These are phyloP conservation scores for Hymenoscyphus fraxineus DNA, from an alignment of 2,329 filamentous ascomycete genomes.

Conservation along the genomic window DNA sequence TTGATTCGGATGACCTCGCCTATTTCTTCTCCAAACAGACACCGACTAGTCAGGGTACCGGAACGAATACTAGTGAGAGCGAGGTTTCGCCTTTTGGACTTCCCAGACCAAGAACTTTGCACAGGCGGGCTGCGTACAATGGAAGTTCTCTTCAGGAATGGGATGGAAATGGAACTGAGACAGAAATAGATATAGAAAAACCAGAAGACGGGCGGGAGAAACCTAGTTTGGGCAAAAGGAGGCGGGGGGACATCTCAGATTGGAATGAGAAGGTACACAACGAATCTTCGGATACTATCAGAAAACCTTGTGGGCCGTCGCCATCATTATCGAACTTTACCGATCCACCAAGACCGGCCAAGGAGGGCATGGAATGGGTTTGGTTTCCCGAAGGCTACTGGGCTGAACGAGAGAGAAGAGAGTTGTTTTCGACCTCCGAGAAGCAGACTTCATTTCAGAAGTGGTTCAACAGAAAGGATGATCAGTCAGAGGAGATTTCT, in stretches of 20 bases:
- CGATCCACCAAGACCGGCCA: constrained; percentile 54
- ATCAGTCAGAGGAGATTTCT: background rate
- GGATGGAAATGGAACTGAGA: background rate
- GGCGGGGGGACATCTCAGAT: background rate
- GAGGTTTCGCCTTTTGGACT: background rate
- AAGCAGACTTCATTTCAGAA: constrained; percentile 14
- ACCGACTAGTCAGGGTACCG: background rate
- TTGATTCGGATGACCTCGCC: background rate
- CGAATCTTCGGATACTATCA: background rate
- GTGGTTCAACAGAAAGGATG: constrained; percentile 18
- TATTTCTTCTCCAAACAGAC: background rate
- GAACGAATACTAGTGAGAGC: background rate
- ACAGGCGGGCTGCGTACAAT: background rate
- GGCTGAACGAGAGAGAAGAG: constrained; percentile 51
- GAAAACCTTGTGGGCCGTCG: background rate
- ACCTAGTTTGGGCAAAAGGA: background rate
- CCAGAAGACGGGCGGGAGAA: background rate
- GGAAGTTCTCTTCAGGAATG: background rate
- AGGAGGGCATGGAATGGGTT: constrained; percentile 56
- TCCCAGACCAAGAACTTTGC: background rate
- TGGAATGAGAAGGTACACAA: background rate
- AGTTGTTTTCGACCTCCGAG: constrained; percentile 5
- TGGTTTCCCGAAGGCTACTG: constrained; percentile 61
- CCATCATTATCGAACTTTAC: constrained; percentile 6
- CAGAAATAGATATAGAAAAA: background rate